These are phyloP conservation scores for Limonium bicolor DNA, from an alignment of 148 eudicot genomes.

Conservation along the genomic window DNA sequence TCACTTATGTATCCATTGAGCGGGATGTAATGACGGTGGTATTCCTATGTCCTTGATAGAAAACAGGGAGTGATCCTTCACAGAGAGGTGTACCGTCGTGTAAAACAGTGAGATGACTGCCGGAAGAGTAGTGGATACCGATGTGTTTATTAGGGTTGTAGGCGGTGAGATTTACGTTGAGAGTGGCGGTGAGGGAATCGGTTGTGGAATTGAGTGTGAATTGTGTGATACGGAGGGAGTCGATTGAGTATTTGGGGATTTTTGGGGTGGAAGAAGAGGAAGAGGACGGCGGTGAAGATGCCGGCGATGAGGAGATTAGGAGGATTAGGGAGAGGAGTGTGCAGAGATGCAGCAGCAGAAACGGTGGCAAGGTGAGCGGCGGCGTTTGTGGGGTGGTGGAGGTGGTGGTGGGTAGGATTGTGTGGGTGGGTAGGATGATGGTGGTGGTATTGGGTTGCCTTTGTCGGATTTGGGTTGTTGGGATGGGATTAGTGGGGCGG, in stretches of 20 bases:
- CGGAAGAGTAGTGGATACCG: constrained; percentile 50
- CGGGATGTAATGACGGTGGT: constrained; percentile 64
- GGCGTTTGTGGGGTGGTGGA: background rate
- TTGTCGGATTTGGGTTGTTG: constrained; percentile 1
- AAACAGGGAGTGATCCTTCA: constrained; percentile 49
- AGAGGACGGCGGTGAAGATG: constrained; percentile 33
- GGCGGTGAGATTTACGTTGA: constrained; percentile 50
- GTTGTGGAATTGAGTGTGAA: constrained; percentile 21
- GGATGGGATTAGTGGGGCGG: constrained; percentile 6
- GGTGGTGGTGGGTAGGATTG: constrained; percentile 6
- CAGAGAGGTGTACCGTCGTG: constrained; percentile 40
- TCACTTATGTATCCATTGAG: too few relatives aligned
- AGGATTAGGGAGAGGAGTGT: constrained; percentile 15
- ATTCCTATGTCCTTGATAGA: constrained; percentile 78
- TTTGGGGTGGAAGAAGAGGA: constrained; percentile 44
- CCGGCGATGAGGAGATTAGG: constrained; percentile 18
- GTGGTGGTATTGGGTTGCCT: too few relatives aligned
- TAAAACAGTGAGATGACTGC: constrained; percentile 41
- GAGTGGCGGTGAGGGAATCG: constrained; percentile 29
- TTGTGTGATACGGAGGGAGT: constrained; percentile 32
- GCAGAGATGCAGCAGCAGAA: constrained; percentile 16
- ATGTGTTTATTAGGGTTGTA: constrained; percentile 57
- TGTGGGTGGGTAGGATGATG: background rate
- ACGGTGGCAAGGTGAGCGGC: too few relatives aligned
- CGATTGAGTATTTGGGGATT: constrained; percentile 53